phyloP scores from a whole-genome alignment of 176 grass and related monocot genomes.

The Oryza meyeriana region DNA sequence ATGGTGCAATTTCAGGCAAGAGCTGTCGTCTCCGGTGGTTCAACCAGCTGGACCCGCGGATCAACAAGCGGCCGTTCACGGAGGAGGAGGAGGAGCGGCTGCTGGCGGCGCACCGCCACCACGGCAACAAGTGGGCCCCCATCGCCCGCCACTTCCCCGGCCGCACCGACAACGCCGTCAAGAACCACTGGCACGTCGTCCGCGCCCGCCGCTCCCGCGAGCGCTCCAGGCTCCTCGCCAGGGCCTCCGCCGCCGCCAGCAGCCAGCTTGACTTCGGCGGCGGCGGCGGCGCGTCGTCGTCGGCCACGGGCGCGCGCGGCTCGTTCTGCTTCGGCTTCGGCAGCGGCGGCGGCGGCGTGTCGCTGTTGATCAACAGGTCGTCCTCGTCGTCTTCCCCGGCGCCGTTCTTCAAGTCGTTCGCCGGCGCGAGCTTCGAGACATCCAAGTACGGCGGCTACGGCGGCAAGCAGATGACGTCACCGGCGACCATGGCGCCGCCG shows the following conservation, averaged over 20 bases:
- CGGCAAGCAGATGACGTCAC: neutral
- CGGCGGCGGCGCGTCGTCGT: neutral
- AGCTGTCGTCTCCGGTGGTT: conserved; percentile 94
- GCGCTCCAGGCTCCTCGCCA: conserved; percentile 33
- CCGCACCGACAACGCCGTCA: conserved; percentile 86
- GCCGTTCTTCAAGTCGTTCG: conserved; percentile 4
- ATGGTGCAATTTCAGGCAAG: too few species aligned
- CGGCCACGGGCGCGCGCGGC: neutral
- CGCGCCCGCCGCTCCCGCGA: conserved; percentile 71
- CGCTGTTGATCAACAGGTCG: neutral
- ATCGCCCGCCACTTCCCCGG: conserved; percentile 80
- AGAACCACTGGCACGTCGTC: conserved; percentile 94
- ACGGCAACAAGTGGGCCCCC: conserved; percentile 84
- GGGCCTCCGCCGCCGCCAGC: neutral
- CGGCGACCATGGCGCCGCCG: neutral
- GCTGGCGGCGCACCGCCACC: conserved; percentile 54
- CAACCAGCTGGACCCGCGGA: conserved; percentile 90
- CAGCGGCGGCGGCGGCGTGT: neutral
- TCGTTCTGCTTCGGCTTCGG: conserved; percentile 44
- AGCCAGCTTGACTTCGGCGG: conserved; percentile 19
- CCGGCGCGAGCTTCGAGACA: neutral
- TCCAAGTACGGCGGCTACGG: conserved; percentile 22
- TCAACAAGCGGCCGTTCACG: conserved; percentile 74
- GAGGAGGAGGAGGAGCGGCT: conserved; percentile 72
- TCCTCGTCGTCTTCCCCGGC: neutral